Conservation (phyloP, 169 alveolate species). For the Cryptosporidium parvum region DNA sequence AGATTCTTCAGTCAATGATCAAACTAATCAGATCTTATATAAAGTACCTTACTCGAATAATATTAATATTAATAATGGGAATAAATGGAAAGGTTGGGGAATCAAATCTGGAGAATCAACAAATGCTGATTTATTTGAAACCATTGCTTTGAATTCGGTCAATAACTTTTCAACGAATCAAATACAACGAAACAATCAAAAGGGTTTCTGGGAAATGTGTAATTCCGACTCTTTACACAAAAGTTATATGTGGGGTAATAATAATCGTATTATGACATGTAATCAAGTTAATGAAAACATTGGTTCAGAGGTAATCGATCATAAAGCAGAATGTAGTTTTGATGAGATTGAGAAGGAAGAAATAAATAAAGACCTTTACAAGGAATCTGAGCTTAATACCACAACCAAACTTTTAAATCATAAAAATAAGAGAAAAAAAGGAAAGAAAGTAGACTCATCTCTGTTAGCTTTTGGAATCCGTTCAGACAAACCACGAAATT, state of each 20-base stretch:
- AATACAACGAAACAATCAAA: neutral
- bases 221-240: neutral
- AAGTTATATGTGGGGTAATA: neutral
- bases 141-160: neutral
- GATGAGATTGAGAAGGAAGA: neutral
- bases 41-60: neutral
- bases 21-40: neutral
- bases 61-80: neutral
- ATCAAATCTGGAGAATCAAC: neutral
- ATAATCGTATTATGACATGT: neutral
- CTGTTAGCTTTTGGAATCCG: conserved; percentile 64
- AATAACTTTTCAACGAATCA: neutral
- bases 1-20: neutral
- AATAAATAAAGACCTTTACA: neutral
- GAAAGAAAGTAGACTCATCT: conserved; percentile 36
- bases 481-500: conserved; percentile 47
- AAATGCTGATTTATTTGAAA: neutral
- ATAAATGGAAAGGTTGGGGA: conserved; percentile 70
- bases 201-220: conserved; percentile 65
- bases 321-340: neutral
- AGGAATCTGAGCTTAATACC: neutral
- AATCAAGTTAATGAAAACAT: neutral
- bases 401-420: neutral
- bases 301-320: neutral
- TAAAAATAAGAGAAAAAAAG: conserved; percentile 25